A percentile compares a stretch with the other conserved stretches of the same genome.
phyloP scores from a whole-genome alignment of 371 early-diverging fungal species.

The Furculomyces boomerangus region DNA sequence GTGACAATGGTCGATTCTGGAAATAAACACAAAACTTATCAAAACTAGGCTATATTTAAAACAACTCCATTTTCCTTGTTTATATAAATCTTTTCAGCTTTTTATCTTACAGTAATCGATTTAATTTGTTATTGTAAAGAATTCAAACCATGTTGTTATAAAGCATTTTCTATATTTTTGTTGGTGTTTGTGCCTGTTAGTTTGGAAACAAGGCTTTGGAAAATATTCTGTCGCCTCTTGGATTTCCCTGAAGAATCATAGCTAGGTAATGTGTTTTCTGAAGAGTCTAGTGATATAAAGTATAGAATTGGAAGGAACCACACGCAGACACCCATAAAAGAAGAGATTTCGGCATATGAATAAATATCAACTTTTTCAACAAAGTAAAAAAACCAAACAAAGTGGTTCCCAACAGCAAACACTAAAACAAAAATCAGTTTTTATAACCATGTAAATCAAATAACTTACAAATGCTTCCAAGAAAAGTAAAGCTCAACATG shows the following conservation, averaged over 20 bases:
- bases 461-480: neutral
- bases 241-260: neutral
- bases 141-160: no score
- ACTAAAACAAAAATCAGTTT: neutral
- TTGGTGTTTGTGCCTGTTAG: no score
- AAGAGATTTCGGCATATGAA: constrained; percentile 11
- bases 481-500: neutral
- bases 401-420: constrained; percentile 13
- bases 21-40: no score
- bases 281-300: constrained; percentile 18
- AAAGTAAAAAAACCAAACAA: constrained; percentile 21
- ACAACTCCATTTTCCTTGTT: no score
- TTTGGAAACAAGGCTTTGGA: neutral
- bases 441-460: neutral
- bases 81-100: no score
- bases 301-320: constrained; percentile 20
- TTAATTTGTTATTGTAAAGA: no score
- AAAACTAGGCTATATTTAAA: no score
- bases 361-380: constrained; percentile 3
- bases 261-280: constrained; percentile 13
- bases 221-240: constrained; percentile 1
- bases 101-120: no score
- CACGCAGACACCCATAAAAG: constrained; percentile 22
- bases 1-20: no score
- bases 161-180: no score